phyloP scores from a whole-genome alignment of 169 alveolate genomes.

The Plasmodium reichenowi region DNA sequence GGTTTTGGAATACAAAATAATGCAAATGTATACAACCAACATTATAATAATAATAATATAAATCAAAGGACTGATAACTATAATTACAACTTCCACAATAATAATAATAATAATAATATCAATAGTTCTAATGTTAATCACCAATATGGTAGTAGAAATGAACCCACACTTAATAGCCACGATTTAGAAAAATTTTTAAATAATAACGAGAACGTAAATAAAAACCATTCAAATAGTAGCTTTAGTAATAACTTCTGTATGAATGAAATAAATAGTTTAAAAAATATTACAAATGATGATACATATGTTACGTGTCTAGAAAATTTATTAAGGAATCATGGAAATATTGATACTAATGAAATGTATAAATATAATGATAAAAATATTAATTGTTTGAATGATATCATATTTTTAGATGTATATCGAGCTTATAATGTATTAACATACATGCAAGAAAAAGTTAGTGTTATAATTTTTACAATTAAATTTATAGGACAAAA shows the following conservation, averaged over 20 bases:
- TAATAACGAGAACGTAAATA: constrained; percentile 34
- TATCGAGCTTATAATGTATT: constrained; percentile 76
- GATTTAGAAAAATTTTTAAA: constrained; percentile 63
- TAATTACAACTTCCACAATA: no score
- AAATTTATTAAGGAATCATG: constrained; percentile 76
- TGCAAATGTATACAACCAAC: no score
- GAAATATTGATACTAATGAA: constrained; percentile 75
- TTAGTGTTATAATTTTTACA: constrained; percentile 64
- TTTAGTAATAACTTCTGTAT: constrained; percentile 32
- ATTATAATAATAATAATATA: no score
- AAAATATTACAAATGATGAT: constrained; percentile 69
- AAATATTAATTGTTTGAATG: constrained; percentile 74
- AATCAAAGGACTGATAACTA: no score
- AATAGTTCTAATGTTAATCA: not conserved
- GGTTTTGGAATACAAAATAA: no score
- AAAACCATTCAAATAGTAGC: constrained; percentile 34
- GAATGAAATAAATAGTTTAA: constrained; percentile 58
- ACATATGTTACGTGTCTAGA: constrained; percentile 72
- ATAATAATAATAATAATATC: not conserved
- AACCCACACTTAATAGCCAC: constrained; percentile 16
- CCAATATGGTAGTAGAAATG: not conserved
- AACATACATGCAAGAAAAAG: constrained; percentile 76
- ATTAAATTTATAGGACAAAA: constrained; percentile 81
- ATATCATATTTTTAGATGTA: constrained; percentile 73
- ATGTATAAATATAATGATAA: constrained; percentile 76